These are phyloP conservation scores for Dichotomocladium elegans DNA, from an alignment of 371 early-diverging fungal genomes.

Conservation along the genomic window DNA sequence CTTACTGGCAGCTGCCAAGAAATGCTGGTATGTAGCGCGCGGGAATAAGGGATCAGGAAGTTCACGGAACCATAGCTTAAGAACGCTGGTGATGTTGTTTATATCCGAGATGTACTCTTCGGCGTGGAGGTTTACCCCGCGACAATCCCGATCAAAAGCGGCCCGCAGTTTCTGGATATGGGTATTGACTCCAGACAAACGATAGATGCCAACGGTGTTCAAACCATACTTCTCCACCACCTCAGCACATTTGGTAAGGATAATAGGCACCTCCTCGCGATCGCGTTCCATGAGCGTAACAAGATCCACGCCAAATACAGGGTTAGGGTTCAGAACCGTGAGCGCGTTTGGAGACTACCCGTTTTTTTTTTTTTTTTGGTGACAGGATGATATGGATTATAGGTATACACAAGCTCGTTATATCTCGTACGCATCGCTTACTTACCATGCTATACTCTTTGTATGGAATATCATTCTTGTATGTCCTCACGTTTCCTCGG, in stretches of 20 bases:
- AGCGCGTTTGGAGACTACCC: slow-evolving; percentile 54
- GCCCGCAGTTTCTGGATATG: slow-evolving; percentile 66
- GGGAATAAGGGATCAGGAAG: slow-evolving; percentile 86
- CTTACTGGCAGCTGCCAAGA: slow-evolving; percentile 68
- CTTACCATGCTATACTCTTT: slow-evolving; percentile 57
- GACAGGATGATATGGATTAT: no score
- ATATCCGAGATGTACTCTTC: slow-evolving; percentile 67
- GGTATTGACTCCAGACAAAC: slow-evolving; percentile 72
- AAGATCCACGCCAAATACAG: slow-evolving; percentile 69
- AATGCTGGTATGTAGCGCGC: slow-evolving; percentile 49
- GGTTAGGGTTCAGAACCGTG: slow-evolving; percentile 53
- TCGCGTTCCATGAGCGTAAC: slow-evolving; percentile 64
- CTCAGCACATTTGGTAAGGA: slow-evolving; percentile 73
- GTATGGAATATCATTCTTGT: slow-evolving; percentile 49
- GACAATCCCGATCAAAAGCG: slow-evolving; percentile 67
- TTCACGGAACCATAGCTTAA: slow-evolving; percentile 90
- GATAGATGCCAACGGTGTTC: slow-evolving; percentile 76
- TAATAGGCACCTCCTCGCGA: slow-evolving; percentile 63
- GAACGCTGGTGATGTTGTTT: slow-evolving; percentile 75
- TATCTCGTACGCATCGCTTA: no score
- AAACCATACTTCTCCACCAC: slow-evolving; percentile 74
- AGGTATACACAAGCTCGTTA: no score
- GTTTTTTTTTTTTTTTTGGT: no score
- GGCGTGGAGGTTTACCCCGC: slow-evolving; percentile 55
- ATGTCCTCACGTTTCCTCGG: slow-evolving; percentile 18